Evolutionary conservation across 805 yeast genomes (phyloP).

Genomic region (Cyberlindnera mississippiensis): DNA sequence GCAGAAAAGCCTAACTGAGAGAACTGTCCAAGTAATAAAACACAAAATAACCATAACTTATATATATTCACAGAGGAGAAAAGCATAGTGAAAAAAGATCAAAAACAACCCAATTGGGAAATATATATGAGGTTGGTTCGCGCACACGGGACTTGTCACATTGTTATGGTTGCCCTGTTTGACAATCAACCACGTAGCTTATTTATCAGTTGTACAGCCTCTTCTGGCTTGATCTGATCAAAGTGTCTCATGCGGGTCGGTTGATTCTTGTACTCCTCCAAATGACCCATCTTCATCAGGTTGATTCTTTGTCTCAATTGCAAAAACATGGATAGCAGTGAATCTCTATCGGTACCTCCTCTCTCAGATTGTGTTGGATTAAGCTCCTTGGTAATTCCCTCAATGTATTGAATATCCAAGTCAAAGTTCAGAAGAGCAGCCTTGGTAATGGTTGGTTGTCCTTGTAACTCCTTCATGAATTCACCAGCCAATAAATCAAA

Average conservation of each 20-base stretch:
- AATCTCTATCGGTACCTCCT: conserved; percentile 32
- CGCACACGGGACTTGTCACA: no score
- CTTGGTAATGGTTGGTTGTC: conserved; percentile 46
- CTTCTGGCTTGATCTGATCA: conserved; percentile 70
- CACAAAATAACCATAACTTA: no score
- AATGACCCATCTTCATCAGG: conserved; percentile 58
- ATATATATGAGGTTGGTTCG: no score
- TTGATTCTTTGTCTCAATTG: conserved; percentile 80
- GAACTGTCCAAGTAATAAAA: no score
- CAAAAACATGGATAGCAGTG: conserved; percentile 67
- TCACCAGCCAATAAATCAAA: conserved; percentile 79
- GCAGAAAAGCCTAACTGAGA: no score
- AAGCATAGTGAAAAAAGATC: no score
- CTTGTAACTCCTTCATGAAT: conserved; percentile 55
- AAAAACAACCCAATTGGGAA: no score
- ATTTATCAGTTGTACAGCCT: conserved; percentile 56
- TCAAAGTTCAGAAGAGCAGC: conserved; percentile 75
- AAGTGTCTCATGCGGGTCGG: conserved; percentile 57
- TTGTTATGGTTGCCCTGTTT: no score
- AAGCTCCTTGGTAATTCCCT: conserved; percentile 38
- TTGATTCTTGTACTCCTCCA: conserved; percentile 59
- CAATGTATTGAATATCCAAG: conserved; percentile 74
- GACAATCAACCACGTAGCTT: conserved; percentile 38
- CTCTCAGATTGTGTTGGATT: conserved; percentile 27
- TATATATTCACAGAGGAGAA: no score